A percentile compares a stretch with the other conserved stretches of the same genome.
Conservation (phyloP, 768 basidiomycete species). For the Auriscalpium microsporum region DNA sequence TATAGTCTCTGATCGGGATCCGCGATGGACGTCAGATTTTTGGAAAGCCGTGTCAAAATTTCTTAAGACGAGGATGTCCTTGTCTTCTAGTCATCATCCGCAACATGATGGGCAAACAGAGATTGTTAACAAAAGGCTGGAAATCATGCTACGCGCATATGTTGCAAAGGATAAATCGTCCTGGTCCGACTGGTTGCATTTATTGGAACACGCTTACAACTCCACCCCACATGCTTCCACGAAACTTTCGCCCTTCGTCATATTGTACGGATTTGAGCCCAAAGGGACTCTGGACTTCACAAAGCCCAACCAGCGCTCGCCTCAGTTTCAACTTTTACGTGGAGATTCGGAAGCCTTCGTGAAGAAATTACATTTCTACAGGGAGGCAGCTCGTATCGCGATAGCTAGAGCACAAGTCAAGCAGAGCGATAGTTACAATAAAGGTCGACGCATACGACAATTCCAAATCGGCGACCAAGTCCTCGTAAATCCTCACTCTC, state of each 20-base stretch:
- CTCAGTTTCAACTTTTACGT: too few relatives aligned
- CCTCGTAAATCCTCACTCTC: constrained; percentile 2
- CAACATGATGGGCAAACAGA: constrained; percentile 13
- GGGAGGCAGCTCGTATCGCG: too few relatives aligned
- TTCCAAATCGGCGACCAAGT: constrained; percentile 15
- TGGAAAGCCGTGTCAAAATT: background rate
- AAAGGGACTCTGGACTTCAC: background rate
- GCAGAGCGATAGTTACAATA: constrained; percentile 10
- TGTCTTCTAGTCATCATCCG: background rate
- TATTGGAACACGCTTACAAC: constrained; percentile 11
- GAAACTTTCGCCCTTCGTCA: constrained; percentile 13
- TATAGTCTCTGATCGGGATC: background rate
- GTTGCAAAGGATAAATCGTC: background rate
- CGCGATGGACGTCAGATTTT: constrained; percentile 1
- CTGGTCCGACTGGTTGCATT: constrained; percentile 1
- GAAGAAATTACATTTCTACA: too few relatives aligned
- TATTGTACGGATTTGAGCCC: constrained; percentile 13
- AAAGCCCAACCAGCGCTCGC: background rate
- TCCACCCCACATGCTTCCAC: constrained; percentile 9
- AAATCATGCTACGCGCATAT: constrained; percentile 11
- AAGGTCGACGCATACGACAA: constrained; percentile 2
- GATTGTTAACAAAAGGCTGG: constrained; percentile 12
- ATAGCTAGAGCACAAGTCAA: constrained; percentile 8
- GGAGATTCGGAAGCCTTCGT: too few relatives aligned
- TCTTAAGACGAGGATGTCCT: constrained; percentile 2